These are phyloP conservation scores for Penicillium digitatum DNA, from an alignment of 2,329 filamentous ascomycete genomes.

Conservation along the genomic window DNA sequence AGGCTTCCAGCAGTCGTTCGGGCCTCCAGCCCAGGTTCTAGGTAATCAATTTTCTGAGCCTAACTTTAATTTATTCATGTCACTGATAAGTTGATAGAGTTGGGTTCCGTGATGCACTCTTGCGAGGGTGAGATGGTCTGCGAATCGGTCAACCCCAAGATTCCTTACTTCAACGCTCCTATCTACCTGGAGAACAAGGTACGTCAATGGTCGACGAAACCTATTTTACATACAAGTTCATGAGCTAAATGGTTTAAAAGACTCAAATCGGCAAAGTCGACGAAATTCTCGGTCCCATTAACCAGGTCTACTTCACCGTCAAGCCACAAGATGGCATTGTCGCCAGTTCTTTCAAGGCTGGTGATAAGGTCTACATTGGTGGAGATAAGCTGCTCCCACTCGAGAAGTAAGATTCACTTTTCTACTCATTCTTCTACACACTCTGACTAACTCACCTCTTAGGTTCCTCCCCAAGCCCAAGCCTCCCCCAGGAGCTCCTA, in stretches of 20 bases:
- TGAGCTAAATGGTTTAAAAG: slow-evolving; percentile 40
- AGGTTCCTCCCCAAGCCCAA: slow-evolving; percentile 94
- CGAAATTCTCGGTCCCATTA: slow-evolving; percentile 94
- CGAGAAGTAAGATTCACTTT: slow-evolving; percentile 59
- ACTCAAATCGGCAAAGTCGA: slow-evolving; percentile 93
- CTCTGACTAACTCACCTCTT: slow-evolving; percentile 17
- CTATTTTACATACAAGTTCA: neutral
- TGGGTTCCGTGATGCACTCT: slow-evolving; percentile 90
- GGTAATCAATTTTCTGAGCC: slow-evolving; percentile 39
- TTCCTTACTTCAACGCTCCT: slow-evolving; percentile 98
- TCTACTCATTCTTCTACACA: neutral
- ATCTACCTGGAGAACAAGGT: slow-evolving; percentile 99
- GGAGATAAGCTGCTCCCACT: slow-evolving; percentile 90
- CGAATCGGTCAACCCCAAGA: slow-evolving; percentile 89
- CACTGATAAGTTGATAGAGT: slow-evolving; percentile 57
- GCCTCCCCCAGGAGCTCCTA: slow-evolving; percentile 60
- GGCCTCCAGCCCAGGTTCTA: slow-evolving; percentile 59
- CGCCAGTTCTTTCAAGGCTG: slow-evolving; percentile 87
- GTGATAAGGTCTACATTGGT: slow-evolving; percentile 96
- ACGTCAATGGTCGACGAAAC: slow-evolving; percentile 16
- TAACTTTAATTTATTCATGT: slow-evolving; percentile 5
- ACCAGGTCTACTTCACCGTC: slow-evolving; percentile 97
- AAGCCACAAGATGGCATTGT: slow-evolving; percentile 96
- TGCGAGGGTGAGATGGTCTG: slow-evolving; percentile 98
- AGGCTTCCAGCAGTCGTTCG: slow-evolving; percentile 59